Evolutionary conservation across 495 filamentous ascomycete species (phyloP).

Genomic region (Geoglossum glabrum): DNA sequence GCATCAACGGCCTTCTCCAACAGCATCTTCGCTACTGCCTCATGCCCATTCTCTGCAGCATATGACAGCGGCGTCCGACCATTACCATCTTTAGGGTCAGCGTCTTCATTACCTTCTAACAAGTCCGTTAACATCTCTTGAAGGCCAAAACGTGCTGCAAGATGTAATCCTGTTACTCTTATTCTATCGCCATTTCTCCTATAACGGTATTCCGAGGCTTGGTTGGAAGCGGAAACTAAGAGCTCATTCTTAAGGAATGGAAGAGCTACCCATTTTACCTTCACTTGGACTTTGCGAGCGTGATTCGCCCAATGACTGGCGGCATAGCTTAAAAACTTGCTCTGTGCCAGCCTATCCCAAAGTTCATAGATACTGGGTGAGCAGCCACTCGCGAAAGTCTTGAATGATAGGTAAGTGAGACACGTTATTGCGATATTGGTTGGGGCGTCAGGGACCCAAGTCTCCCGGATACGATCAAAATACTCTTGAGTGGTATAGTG

Average conservation of each 20-base stretch:
- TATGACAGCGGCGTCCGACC: too few species aligned
- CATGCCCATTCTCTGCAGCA: too few species aligned
- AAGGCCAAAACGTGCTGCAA: neutral
- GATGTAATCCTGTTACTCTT: neutral
- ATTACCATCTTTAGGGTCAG: too few species aligned
- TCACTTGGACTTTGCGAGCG: too few species aligned
- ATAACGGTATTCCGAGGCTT: neutral
- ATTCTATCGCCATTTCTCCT: too few species aligned
- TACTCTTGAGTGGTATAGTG: constrained; percentile 37
- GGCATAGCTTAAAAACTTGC: constrained; percentile 24
- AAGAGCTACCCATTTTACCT: too few species aligned
- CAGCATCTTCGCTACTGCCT: too few species aligned
- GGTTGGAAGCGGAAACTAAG: neutral
- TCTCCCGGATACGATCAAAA: constrained; percentile 19
- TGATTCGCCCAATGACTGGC: constrained; percentile 26
- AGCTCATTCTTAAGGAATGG: neutral
- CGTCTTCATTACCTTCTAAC: too few species aligned
- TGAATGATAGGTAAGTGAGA: constrained; percentile 23
- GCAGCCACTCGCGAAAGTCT: constrained; percentile 12
- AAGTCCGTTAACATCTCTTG: neutral
- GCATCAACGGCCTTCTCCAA: too few species aligned
- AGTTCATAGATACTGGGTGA: constrained; percentile 15
- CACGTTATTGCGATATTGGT: constrained; percentile 10
- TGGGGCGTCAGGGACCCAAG: constrained; percentile 20
- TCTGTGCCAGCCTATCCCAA: constrained; percentile 9